These are phyloP conservation scores for Benincasa hispida DNA, from an alignment of 306 rosid species.

Conservation along the genomic window DNA sequence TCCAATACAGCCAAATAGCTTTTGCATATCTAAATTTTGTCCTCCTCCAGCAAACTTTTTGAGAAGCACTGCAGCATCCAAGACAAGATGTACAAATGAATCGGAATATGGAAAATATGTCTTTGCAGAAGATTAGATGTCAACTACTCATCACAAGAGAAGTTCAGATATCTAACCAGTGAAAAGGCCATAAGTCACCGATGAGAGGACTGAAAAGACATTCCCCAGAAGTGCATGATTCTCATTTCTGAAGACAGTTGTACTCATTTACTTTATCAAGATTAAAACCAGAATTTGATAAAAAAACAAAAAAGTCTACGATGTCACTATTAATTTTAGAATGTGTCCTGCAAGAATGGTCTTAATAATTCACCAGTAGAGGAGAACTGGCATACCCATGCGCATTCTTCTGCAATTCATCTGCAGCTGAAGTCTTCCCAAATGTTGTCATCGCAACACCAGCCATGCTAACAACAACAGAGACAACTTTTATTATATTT, in stretches of 20 bases:
- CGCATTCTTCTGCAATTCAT: not conserved
- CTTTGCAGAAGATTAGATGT: not conserved
- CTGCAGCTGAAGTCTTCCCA: conserved; percentile 13
- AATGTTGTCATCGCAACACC: conserved; percentile 21
- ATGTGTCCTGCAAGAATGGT: not conserved
- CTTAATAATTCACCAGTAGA: not conserved
- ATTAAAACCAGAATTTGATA: not conserved
- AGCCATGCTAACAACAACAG: conserved; percentile 22
- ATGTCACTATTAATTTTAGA: not conserved
- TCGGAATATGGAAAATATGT: not conserved
- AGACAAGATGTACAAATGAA: not conserved
- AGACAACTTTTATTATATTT: conserved; percentile 9
- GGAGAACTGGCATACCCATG: conserved; percentile 3
- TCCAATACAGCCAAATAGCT: conserved; percentile 19
- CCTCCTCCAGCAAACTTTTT: conserved; percentile 23
- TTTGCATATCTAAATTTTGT: conserved; percentile 19
- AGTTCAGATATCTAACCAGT: conserved; percentile 9
- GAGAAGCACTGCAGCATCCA: conserved; percentile 15
- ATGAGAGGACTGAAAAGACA: conserved; percentile 16
- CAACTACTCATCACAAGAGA: not conserved
- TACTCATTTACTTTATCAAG: not conserved
- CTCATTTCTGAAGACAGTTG: conserved; percentile 4
- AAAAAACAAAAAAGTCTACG: not conserved
- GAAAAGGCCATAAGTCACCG: conserved; percentile 18
- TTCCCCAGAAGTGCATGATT: conserved; percentile 9